Evolutionary conservation across 345 rosid species (phyloP).

Genomic region (Syzygium jambos): DNA sequence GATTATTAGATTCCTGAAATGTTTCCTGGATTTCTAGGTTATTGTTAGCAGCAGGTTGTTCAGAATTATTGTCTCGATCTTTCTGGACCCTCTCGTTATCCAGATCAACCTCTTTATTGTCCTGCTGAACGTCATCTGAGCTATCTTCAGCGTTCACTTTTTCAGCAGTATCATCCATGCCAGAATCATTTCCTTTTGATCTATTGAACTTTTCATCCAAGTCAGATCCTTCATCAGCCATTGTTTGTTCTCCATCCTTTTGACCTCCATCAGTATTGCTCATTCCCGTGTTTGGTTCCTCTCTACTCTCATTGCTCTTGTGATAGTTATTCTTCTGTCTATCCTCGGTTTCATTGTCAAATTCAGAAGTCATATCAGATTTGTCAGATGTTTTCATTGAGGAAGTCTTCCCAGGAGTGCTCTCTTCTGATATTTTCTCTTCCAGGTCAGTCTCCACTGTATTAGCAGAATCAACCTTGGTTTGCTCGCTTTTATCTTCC

Average conservation of each 20-base stretch:
- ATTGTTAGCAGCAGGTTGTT: constrained; percentile 15
- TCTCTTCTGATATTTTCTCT: constrained; percentile 6
- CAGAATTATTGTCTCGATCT: constrained; percentile 7
- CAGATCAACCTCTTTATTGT: background rate
- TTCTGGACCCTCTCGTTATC: constrained; percentile 2
- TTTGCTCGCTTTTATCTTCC: background rate
- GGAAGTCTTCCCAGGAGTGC: constrained; percentile 7
- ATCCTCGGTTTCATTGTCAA: constrained; percentile 11
- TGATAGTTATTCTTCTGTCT: background rate
- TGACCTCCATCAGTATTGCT: constrained; percentile 13
- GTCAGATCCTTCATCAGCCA: constrained; percentile 20
- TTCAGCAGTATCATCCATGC: constrained; percentile 17
- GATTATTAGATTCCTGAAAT: constrained; percentile 30
- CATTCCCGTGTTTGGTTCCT: constrained; percentile 16
- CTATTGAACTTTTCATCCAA: constrained; percentile 16
- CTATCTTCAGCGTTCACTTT: constrained; percentile 18
- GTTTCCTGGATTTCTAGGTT: constrained; percentile 34
- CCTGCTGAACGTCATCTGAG: constrained; percentile 5
- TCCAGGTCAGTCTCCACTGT: background rate
- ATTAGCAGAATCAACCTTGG: background rate
- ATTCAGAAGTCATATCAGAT: background rate
- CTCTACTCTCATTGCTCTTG: background rate
- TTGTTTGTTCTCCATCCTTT: constrained; percentile 15
- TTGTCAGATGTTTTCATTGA: background rate
- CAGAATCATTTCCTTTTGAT: constrained; percentile 20